These are phyloP conservation scores for Copromyces sp. DNA, from an alignment of 495 filamentous ascomycete genomes.

Conservation along the genomic window DNA sequence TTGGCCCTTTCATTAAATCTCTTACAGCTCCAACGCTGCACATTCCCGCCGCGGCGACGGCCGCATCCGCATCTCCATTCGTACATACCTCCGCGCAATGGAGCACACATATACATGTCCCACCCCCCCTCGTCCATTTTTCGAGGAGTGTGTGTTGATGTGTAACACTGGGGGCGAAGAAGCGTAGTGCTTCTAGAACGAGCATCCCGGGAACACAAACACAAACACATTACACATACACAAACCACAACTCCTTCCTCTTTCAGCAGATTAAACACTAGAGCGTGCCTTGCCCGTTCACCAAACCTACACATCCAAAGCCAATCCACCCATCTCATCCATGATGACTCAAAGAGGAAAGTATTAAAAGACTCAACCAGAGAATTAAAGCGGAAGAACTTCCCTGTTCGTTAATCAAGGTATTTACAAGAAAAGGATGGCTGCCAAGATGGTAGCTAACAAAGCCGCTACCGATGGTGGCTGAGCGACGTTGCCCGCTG, in stretches of 20 bases:
- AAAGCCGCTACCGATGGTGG: neutral
- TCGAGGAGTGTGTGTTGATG: neutral
- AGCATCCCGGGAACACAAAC: neutral
- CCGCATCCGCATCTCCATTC: neutral
- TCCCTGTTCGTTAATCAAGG: neutral
- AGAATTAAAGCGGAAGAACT: constrained; percentile 1
- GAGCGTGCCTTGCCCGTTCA: neutral
- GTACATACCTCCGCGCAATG: neutral
- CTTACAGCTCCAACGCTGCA: neutral
- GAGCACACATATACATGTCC: neutral
- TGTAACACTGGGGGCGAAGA: neutral
- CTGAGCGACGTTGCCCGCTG: neutral
- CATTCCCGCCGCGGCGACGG: neutral
- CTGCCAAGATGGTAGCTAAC: neutral
- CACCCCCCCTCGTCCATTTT: neutral
- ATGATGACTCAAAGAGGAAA: neutral
- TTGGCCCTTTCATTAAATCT: neutral
- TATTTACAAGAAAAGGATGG: neutral
- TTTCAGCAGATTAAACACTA: neutral
- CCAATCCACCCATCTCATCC: neutral
- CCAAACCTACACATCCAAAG: neutral
- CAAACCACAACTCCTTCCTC: neutral
- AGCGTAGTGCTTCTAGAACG: neutral
- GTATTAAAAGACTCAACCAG: neutral
- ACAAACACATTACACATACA: neutral